Base-by-base conservation (phyloP, 179 eudicot species). In the Beta macrorhiza region DNA sequence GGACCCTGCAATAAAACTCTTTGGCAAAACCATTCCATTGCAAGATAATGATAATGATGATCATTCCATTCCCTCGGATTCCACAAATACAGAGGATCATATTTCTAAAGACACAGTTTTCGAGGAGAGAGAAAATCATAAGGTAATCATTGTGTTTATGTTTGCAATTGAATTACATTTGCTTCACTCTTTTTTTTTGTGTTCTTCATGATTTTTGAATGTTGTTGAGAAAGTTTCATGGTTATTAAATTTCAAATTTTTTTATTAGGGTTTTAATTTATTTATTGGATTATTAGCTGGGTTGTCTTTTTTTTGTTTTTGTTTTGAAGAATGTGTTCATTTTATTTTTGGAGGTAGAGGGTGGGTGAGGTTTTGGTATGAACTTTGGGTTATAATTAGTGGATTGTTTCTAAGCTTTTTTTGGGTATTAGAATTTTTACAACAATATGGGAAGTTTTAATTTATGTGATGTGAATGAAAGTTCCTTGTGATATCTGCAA, bases 1-100 rank as follows among this genome's bases (percentile, higher is more conserved):
- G 19, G 87, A 85, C 78, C 83, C 87, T 51, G 87, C 85, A 32
- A 78, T 85, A 9, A 85, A 85, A 82, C 78, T 85, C 45, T 85
- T 85, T 76, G 87, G 87, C 29, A 85, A 78, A 55, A 85, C 87
- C 72, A 85, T 85, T 53, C 82, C 79, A 6, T 64, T 83, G 58
- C 81, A 59, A 4, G 75, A 78, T 12, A 47, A 47, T 9, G 19
- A 55, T 17, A 57, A 56, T 47, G 52, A 51, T 51, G 47, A 29
- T n/a, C 12, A 16, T 7, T 25, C 32, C 0, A 17, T 29, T 62
- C 32, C 9, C 44, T 52, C 73, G 42, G 42, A 37, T 67, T 47
- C 72, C 16, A 73, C 58, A 7, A 64, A 69, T 55, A 14, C 77
- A 15, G 51, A 45, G 7, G 25, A 59, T 37, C 49, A 58, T 58